A percentile compares a stretch with the other conserved stretches of the same genome.
phyloP scores from a whole-genome alignment of 2,329 filamentous ascomycete genomes.

The Aspergillus sp. region DNA sequence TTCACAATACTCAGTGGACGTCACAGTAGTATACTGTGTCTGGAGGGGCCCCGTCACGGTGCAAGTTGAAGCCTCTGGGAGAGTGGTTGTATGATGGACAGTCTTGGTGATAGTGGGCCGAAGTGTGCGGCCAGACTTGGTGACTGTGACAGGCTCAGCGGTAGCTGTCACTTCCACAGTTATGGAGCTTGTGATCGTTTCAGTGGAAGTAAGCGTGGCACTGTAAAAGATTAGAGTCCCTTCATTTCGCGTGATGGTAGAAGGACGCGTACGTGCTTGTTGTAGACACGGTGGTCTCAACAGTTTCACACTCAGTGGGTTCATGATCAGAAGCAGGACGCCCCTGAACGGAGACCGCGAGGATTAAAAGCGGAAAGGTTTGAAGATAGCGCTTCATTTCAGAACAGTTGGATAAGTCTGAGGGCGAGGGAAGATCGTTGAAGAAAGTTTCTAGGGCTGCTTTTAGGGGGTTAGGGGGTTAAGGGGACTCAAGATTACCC shows the following conservation, averaged over 20 bases:
- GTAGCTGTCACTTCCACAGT: not conserved
- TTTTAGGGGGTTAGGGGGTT: not conserved
- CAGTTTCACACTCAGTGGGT: not conserved
- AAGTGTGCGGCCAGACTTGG: not conserved
- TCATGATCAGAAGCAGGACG: not conserved
- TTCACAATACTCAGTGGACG: not conserved
- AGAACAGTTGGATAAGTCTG: not conserved
- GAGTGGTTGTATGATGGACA: not conserved
- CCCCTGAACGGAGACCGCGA: not conserved
- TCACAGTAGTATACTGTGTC: not conserved
- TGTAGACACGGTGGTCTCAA: not conserved
- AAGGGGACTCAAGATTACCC: not conserved
- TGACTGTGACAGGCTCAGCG: not conserved
- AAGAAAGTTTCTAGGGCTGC: not conserved
- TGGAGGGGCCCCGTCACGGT: not conserved
- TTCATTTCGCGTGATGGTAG: not conserved
- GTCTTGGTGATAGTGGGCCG: not conserved
- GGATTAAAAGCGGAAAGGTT: not conserved
- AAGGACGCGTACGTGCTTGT: not conserved
- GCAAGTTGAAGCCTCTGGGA: not conserved
- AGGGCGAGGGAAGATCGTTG: not conserved
- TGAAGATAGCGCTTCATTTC: not conserved
- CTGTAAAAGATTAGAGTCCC: not conserved
- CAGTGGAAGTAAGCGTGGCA: not conserved
- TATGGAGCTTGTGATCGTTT: not conserved